A percentile compares a stretch with the other conserved stretches of the same genome.
phyloP scores from a whole-genome alignment of 768 basidiomycete genomes.

The Termitomyces sp. region DNA sequence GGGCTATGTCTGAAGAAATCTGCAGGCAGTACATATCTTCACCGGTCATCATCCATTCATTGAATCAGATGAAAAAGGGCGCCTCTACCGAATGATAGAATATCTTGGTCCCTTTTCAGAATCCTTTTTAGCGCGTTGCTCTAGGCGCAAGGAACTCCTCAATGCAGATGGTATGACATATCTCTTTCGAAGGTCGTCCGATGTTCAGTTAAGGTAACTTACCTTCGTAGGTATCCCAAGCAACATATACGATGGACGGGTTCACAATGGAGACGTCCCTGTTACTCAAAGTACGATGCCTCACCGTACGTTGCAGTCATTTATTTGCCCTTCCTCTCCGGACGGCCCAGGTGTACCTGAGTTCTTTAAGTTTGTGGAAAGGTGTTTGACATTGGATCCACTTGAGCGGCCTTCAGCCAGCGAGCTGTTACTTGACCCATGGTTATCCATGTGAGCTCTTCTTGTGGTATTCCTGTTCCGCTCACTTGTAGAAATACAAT shows the following conservation, averaged over 20 bases:
- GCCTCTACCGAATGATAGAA: background rate
- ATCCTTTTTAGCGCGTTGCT: background rate
- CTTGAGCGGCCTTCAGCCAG: background rate
- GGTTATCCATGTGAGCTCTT: background rate
- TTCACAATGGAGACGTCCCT: background rate
- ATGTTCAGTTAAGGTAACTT: background rate
- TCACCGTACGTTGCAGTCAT: background rate
- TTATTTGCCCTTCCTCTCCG: background rate
- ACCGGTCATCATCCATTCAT: background rate
- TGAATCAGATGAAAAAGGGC: background rate
- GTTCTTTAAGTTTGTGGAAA: background rate
- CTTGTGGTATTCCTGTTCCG: too few species aligned
- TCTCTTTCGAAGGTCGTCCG: background rate
- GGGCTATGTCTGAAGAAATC: background rate
- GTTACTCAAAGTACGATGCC: background rate
- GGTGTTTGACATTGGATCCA: constrained; percentile 1
- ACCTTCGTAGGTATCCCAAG: background rate
- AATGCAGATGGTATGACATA: background rate
- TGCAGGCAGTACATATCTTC: background rate
- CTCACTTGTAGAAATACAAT: too few species aligned
- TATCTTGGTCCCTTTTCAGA: background rate
- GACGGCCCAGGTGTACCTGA: background rate
- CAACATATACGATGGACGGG: background rate
- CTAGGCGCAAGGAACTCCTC: background rate
- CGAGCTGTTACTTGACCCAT: constrained; percentile 2